Evolutionary conservation across 495 filamentous ascomycete species (phyloP), one percentile per base, ranked within the genome.

Genomic region (Chaetomium tenue): DNA sequence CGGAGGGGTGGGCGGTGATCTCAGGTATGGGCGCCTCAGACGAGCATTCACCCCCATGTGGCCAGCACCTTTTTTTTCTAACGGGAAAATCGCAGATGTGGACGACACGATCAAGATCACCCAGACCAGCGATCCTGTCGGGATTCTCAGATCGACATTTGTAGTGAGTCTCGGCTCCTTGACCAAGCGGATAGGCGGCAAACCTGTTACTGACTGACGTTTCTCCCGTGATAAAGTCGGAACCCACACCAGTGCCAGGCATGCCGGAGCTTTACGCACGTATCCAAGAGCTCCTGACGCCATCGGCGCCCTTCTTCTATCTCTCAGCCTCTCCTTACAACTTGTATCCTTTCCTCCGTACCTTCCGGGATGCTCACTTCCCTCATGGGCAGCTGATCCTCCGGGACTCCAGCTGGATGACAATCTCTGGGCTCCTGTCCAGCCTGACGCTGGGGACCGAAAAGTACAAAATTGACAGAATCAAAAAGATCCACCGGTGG

Each of bases 71-170:
- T 37, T 7, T 37, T 37, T 11, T 37, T 37, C 33, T 37, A 12
- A 37, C 33, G 5, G 33, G 8, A 9, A 37, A 1, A 7, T 8
- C 40, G 37, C 53, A 86, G 93, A 98, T 70, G 88, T 98, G 71
- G 93, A 98, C 75, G 93, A 98, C 75, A 94, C 93, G 3, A 96
- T 97, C 80, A 97, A 98, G 77, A 80, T 91, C 58, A 96, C 93
- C 0, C 83, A 89, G 71, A 96, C 94, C 3, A 85, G 85, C 47
- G 86, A 89, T 52, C 84, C 89, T 2, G 83, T 89, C 51, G 91
- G 91, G 7, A 91, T 97, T 65, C 78, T 97, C 5, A 82, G 84
- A 40, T 89, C 89, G 13, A 98, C 93, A 3, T 97, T 98, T 69
- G 86, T 88, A 48, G 87, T 91, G 63, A 39, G 67, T 66, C 18